These are phyloP conservation scores for Penicillium sp. DNA, from an alignment of 2,329 filamentous ascomycete genomes.

Conservation along the genomic window DNA sequence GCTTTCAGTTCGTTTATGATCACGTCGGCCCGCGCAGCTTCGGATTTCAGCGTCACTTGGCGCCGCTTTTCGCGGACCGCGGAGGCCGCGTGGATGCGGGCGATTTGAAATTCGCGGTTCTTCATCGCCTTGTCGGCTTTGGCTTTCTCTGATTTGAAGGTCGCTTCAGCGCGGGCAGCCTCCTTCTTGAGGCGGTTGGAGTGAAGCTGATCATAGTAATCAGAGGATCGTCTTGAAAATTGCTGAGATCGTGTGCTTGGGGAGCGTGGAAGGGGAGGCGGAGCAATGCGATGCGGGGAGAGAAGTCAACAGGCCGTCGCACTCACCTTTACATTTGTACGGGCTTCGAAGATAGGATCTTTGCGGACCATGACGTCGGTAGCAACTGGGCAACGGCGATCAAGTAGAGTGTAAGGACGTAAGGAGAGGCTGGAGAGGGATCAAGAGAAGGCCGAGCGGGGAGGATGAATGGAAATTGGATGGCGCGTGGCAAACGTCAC, in stretches of 20 bases:
- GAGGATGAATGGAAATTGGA: slow-evolving; percentile 5
- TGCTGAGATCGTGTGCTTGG: not conserved
- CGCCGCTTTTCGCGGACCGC: slow-evolving; percentile 48
- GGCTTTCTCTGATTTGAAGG: slow-evolving; percentile 47
- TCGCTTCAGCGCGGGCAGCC: slow-evolving; percentile 46
- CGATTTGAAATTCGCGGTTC: slow-evolving; percentile 49
- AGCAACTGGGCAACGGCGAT: no score
- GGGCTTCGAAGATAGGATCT: slow-evolving; percentile 44
- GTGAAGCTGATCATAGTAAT: slow-evolving; percentile 46
- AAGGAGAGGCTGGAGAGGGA: slow-evolving; percentile 3
- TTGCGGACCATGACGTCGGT: slow-evolving; percentile 40
- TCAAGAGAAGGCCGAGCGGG: no score
- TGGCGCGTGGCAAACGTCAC: slow-evolving; percentile 28
- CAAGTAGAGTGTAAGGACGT: not conserved
- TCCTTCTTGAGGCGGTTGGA: slow-evolving; percentile 50
- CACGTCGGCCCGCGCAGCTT: slow-evolving; percentile 48
- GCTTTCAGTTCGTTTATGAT: slow-evolving; percentile 51
- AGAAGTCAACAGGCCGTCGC: slow-evolving; percentile 1
- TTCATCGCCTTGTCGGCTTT: slow-evolving; percentile 51
- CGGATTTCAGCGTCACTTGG: slow-evolving; percentile 45
- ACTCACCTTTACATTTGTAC: slow-evolving; percentile 43
- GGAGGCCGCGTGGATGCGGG: slow-evolving; percentile 48
- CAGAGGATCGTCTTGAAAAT: no score
- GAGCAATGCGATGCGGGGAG: slow-evolving; percentile 1
- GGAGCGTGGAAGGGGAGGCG: not conserved